Base-by-base conservation (phyloP, 306 rosid genomes). In the Cicer cuneatum region DNA sequence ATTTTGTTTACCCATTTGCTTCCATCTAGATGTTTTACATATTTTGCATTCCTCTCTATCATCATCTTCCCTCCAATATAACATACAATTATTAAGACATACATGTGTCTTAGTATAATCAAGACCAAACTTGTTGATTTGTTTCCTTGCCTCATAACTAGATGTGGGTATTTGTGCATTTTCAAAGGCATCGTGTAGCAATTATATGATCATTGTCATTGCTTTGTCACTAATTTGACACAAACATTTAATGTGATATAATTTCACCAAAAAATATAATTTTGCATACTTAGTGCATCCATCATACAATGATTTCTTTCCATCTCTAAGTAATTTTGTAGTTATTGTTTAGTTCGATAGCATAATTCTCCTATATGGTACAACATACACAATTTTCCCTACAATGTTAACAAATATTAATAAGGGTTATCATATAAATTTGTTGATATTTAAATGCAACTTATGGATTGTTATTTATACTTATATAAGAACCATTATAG, bases 161-260 rank as follows among this genome's bases (percentile, higher is more conserved):
- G 37, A 42, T 3, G 66, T 0, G 0, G 15, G 46, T 9, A 72
- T 13, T 1, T 18, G 29, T n/a, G 68, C 77, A 61, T 59, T 8
- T 11, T 9, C 60, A 19, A 59, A 60, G 7, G 69, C 60, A 46
- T 73, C 69, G 8, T 29, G 15, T 46, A 73, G 8, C 16, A 73
- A 29, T 2, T 73, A 58, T 0, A 73, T 24, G 1, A 73, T 73
- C 69, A 60, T 59, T 5, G 13, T 0, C 60, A 59, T 8, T 5
- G 7, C 59, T 29, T 59, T 59, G 3, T 46, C 78, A 60, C 4
- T 59, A 2, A 73, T 0, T 0, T 4, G 4, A 43, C 58, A 72
- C 21, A 71, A 19, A 2, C 13, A 71, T 13, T 71, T 54, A 3
- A 53, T 53, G 21, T 2, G 1, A 19, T 19, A 19, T 1, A 19